Percentiles rank a stretch among this genome's conserved stretches.
Conservation (phyloP, 2,329 filamentous ascomycete genomes). For the Talaromyces rugulosus region DNA sequence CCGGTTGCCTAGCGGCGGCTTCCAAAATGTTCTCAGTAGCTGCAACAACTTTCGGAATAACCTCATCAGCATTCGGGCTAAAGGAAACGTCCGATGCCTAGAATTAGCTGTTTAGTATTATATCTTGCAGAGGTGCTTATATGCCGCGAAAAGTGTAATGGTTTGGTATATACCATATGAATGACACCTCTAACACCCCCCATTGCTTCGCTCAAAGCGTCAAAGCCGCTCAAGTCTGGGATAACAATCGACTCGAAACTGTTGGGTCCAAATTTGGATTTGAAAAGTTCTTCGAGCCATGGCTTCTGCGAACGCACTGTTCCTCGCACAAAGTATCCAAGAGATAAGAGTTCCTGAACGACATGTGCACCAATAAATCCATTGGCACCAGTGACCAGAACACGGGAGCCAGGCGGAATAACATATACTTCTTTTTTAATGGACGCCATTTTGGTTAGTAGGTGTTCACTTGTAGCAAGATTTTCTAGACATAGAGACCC, state of each 20-base stretch:
- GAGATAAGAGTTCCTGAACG: conserved; percentile 35
- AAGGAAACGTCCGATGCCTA: conserved; percentile 27
- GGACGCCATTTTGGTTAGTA: neutral
- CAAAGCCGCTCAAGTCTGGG: conserved; percentile 31
- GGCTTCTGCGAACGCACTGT: conserved; percentile 37
- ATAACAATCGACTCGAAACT: conserved; percentile 38
- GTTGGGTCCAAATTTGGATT: conserved; percentile 21
- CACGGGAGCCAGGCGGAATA: conserved; percentile 26
- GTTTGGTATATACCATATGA: conserved; percentile 6
- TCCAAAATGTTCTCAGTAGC: conserved; percentile 30
- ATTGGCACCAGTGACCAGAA: conserved; percentile 47
- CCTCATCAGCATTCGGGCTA: conserved; percentile 37
- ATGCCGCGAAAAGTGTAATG: neutral
- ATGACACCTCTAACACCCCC: conserved; percentile 22
- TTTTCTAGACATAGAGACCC: neutral
- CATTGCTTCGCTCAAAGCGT: conserved; percentile 38
- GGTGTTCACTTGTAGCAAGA: neutral
- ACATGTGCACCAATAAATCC: conserved; percentile 45
- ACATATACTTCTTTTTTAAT: neutral
- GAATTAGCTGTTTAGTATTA: neutral
- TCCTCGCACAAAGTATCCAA: conserved; percentile 44
- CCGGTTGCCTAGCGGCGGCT: conserved; percentile 18
- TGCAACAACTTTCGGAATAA: conserved; percentile 42
- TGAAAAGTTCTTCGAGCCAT: conserved; percentile 34
- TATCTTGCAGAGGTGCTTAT: neutral